Percentiles rank a stretch among this genome's conserved stretches.
Conservation (phyloP, 75 land plant genomes). For the Ceratopteris richardii region DNA sequence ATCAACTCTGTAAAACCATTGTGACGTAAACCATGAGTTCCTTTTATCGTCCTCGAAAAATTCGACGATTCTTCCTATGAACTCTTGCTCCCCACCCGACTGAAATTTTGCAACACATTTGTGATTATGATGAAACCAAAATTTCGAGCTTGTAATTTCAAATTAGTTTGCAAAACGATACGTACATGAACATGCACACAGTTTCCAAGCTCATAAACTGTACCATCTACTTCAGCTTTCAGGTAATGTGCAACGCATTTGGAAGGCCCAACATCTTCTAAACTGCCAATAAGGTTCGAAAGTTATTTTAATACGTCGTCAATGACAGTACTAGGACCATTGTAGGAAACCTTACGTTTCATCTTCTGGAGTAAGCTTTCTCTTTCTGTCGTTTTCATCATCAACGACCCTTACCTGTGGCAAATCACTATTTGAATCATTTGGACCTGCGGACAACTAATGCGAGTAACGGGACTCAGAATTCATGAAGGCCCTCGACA, state of each 20-base stretch:
- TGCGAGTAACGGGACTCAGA: too few species aligned
- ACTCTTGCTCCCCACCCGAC: slow-evolving; percentile 33
- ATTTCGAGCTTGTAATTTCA: too few species aligned
- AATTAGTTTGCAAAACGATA: too few species aligned
- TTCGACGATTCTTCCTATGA: slow-evolving; percentile 66
- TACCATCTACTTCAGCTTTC: slow-evolving; percentile 51
- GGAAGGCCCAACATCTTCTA: slow-evolving; percentile 24
- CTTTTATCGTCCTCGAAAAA: slow-evolving; percentile 48
- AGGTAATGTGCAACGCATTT: slow-evolving; percentile 46
- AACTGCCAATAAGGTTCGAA: slow-evolving; percentile 15
- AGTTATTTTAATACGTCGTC: too few species aligned
- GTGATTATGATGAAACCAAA: neutral
- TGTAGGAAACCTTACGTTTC: neutral
- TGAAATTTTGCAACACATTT: slow-evolving; percentile 12
- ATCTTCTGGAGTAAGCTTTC: neutral
- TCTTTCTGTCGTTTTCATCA: too few species aligned
- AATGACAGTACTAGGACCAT: too few species aligned
- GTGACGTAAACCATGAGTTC: slow-evolving; percentile 47
- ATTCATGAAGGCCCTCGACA: neutral
- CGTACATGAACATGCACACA: slow-evolving; percentile 54
- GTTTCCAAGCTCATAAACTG: slow-evolving; percentile 45
- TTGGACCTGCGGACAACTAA: too few species aligned
- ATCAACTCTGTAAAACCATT: slow-evolving; percentile 69
- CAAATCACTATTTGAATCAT: neutral
- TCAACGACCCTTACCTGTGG: neutral